A percentile compares a stretch with the other conserved stretches of the same genome.
Evolutionary conservation across 345 rosid species (phyloP).

Genomic region (Rhizophora apiculata): DNA sequence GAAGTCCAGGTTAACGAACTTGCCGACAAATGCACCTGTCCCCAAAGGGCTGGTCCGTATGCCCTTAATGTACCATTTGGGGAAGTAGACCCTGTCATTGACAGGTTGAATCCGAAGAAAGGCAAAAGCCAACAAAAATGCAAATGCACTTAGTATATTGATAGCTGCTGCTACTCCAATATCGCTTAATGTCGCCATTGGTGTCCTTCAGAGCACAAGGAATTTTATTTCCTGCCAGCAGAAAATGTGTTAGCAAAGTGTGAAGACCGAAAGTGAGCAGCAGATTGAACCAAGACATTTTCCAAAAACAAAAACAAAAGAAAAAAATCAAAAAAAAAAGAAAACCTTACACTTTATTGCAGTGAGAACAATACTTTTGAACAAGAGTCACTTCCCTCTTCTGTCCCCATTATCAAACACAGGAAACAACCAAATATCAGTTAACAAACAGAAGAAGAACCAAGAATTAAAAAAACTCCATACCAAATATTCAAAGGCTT

Average conservation of each 20-base stretch:
- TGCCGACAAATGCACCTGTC: slow-evolving; percentile 55
- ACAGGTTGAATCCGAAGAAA: slow-evolving; percentile 79
- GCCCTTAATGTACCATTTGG: slow-evolving; percentile 91
- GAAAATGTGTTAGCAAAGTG: not conserved
- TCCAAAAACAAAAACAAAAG: no score
- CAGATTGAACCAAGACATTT: no score
- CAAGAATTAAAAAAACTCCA: no score
- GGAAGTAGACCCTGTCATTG: slow-evolving; percentile 88
- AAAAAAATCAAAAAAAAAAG: no score
- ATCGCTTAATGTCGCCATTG: slow-evolving; percentile 78
- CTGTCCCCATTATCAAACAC: no score
- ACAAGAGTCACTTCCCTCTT: no score
- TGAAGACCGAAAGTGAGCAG: no score
- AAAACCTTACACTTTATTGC: no score
- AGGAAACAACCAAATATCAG: no score
- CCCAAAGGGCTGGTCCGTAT: slow-evolving; percentile 60
- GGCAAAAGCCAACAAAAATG: slow-evolving; percentile 75
- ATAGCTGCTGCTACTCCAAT: slow-evolving; percentile 81
- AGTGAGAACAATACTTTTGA: no score
- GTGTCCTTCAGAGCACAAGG: slow-evolving; percentile 3
- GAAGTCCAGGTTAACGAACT: slow-evolving; percentile 74
- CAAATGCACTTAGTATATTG: slow-evolving; percentile 71
- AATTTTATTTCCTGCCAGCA: slow-evolving; percentile 9
- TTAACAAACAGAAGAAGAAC: no score
- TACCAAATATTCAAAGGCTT: no score